These are phyloP conservation scores for Lactarius akahatsu DNA, from an alignment of 768 basidiomycete genomes.

Conservation along the genomic window DNA sequence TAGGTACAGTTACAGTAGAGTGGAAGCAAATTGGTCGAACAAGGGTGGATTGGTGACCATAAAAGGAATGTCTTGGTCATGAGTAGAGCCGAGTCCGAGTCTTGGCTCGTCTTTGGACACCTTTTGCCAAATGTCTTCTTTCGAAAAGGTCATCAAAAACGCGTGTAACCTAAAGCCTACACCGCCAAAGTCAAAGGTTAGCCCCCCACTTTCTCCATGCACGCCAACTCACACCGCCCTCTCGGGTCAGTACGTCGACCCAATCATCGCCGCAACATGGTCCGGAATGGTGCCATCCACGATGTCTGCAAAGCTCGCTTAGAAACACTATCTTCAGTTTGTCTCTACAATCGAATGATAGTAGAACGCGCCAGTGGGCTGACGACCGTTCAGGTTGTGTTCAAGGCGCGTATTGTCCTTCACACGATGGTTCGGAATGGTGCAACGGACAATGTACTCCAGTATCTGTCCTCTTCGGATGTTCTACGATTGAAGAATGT, in stretches of 20 bases:
- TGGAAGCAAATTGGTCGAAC: too few species aligned
- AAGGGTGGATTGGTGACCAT: not conserved
- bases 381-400: constrained; percentile 69
- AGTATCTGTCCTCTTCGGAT: constrained; percentile 78
- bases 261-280: constrained; percentile 96
- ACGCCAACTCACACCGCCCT: not conserved
- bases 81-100: not conserved
- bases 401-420: constrained; percentile 93
- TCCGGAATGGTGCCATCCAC: constrained; percentile 88
- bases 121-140: constrained; percentile 73
- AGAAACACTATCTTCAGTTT: constrained; percentile 80
- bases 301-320: constrained; percentile 92
- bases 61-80: not conserved
- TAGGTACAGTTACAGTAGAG: too few species aligned
- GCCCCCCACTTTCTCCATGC: not conserved
- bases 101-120: not conserved
- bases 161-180: constrained; percentile 98
- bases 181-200: constrained; percentile 91
- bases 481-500: constrained; percentile 82
- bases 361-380: constrained; percentile 6
- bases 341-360: constrained; percentile 6
- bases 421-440: constrained; percentile 97
- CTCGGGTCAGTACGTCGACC: constrained; percentile 82
- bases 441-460: constrained; percentile 89
- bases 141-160: constrained; percentile 90